Percentiles rank a stretch among this genome's conserved stretches.
phyloP scores from a whole-genome alignment of 208 protist species.

The Trypanosomatidae sp. region DNA sequence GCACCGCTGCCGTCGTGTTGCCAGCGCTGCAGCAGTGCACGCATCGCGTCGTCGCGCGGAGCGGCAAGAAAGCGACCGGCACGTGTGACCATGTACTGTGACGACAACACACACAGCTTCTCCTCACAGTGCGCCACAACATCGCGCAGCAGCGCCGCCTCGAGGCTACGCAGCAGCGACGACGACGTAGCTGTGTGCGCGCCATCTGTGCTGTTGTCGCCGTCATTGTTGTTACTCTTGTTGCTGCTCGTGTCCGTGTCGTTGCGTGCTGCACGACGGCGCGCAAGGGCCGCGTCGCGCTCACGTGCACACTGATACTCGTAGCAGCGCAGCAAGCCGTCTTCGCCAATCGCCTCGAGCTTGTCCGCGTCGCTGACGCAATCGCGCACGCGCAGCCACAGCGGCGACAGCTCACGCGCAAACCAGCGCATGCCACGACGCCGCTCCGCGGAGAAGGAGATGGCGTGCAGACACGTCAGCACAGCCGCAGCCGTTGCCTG shows the following conservation, averaged over 20 bases:
- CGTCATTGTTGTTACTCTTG: background rate
- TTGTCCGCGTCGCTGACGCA: conserved; percentile 79
- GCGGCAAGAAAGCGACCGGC: conserved; percentile 37
- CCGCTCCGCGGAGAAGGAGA: conserved; percentile 77
- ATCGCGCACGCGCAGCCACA: conserved; percentile 55
- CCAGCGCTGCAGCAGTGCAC: conserved; percentile 33
- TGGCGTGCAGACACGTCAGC: conserved; percentile 19
- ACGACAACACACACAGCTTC: conserved; percentile 39
- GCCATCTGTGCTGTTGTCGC: background rate
- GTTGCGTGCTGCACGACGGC: background rate
- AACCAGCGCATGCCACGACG: conserved; percentile 60
- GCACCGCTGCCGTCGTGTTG: conserved; percentile 12
- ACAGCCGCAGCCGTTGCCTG: conserved; percentile 4
- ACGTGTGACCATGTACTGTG: conserved; percentile 45
- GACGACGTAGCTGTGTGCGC: too few species aligned
- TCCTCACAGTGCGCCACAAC: conserved; percentile 57
- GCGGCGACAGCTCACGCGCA: conserved; percentile 13
- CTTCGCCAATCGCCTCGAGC: conserved; percentile 60
- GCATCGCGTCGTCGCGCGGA: conserved; percentile 37
- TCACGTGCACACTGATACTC: conserved; percentile 24
- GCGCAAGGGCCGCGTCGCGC: background rate
- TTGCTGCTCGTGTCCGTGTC: background rate
- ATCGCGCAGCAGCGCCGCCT: conserved; percentile 22
- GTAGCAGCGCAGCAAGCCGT: conserved; percentile 62
- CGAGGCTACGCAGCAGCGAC: conserved; percentile 6